These are phyloP conservation scores for Elaeis oleifera DNA, from an alignment of 202 grass and related monocot genomes.

Conservation along the genomic window DNA sequence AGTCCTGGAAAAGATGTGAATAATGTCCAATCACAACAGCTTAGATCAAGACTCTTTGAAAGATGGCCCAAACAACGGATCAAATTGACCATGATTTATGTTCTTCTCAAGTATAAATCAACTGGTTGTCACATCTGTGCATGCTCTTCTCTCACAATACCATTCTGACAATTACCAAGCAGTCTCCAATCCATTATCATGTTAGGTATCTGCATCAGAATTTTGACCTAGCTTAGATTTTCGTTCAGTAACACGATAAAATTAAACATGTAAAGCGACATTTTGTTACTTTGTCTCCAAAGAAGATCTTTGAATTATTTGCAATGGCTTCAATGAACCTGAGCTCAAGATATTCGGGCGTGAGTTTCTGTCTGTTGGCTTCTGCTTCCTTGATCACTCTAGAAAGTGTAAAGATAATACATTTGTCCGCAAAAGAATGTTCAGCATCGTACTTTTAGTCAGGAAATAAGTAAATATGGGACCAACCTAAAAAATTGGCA, in stretches of 20 bases:
- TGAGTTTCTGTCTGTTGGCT: conserved; percentile 80
- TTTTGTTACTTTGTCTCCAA: conserved; percentile 77
- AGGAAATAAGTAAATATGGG: conserved; percentile 9
- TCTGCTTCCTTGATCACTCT: conserved; percentile 93
- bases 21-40: too few relatives aligned
- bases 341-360: conserved; percentile 82
- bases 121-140: conserved; percentile 18
- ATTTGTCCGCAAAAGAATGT: neutral
- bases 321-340: conserved; percentile 93
- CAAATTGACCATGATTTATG: too few relatives aligned
- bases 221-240: conserved; percentile 7
- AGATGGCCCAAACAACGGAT: too few relatives aligned
- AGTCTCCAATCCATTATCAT: conserved; percentile 98
- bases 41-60: too few relatives aligned
- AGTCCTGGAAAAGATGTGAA: too few relatives aligned
- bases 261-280: neutral
- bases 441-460: too few relatives aligned
- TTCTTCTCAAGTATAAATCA: too few relatives aligned
- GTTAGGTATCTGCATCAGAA: conserved; percentile 59
- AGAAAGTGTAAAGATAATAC: neutral
- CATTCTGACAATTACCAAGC: conserved; percentile 53
- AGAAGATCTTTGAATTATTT: conserved; percentile 98
- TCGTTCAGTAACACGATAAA: conserved; percentile 8
- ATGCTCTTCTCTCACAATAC: conserved; percentile 28
- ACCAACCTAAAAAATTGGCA: conserved; percentile 68